phyloP scores from a whole-genome alignment of 148 eudicot genomes.

The Vaccinium corymbosum region DNA sequence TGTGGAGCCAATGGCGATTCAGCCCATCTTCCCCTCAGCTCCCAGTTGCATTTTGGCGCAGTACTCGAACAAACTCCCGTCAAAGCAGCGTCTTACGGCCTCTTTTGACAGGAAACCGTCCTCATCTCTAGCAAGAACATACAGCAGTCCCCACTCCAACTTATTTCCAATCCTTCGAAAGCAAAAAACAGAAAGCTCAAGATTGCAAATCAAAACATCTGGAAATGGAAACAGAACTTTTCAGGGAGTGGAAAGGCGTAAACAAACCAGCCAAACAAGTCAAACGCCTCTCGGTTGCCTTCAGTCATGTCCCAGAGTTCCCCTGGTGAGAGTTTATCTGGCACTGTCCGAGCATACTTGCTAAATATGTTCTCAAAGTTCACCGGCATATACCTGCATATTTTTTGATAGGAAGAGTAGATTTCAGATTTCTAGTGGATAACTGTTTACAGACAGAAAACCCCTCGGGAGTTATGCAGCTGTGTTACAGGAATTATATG shows the following conservation, averaged over 20 bases:
- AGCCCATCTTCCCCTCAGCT: constrained; percentile 34
- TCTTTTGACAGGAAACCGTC: constrained; percentile 65
- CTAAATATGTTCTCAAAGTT: constrained; percentile 40
- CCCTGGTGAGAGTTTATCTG: constrained; percentile 58
- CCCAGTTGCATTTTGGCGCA: constrained; percentile 51
- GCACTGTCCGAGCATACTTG: constrained; percentile 67
- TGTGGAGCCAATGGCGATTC: constrained; percentile 3
- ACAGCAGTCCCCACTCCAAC: constrained; percentile 57
- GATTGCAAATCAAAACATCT: not conserved
- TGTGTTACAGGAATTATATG: not conserved
- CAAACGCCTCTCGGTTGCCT: constrained; percentile 52
- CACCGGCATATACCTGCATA: constrained; percentile 2
- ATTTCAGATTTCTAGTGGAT: not conserved
- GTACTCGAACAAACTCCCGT: constrained; percentile 71
- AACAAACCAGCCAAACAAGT: constrained; percentile 41
- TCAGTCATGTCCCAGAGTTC: constrained; percentile 84
- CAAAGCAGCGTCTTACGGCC: constrained; percentile 56
- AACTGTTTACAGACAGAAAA: not conserved
- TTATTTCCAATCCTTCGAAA: constrained; percentile 47
- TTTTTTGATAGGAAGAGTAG: not conserved
- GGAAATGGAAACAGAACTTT: not conserved
- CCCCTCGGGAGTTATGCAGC: not conserved
- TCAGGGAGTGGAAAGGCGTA: not conserved
- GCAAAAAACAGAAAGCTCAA: not conserved
- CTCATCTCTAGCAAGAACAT: constrained; percentile 58